Percentiles rank a stretch among this genome's conserved stretches.
These are phyloP conservation scores for Cryptococcus sp. DNA, from an alignment of 1,284 basidiomycete genomes.

Conservation along the genomic window DNA sequence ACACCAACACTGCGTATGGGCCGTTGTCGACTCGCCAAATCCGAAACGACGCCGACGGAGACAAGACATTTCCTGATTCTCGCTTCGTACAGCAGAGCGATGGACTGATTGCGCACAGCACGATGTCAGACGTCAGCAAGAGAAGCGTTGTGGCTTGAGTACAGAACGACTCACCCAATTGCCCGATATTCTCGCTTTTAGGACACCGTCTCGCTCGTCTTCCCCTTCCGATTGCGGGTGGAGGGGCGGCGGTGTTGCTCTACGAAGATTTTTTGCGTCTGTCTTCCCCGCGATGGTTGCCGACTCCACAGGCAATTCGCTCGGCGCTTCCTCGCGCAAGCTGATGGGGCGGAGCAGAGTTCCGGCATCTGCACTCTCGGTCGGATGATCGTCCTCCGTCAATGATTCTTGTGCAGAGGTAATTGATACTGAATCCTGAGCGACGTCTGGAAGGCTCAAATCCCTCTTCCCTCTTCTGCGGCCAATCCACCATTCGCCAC, in stretches of 20 bases:
- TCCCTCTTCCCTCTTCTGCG: constrained; percentile 44
- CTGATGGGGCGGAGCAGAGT: too few relatives aligned
- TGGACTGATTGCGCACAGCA: constrained; percentile 59
- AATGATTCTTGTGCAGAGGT: too few relatives aligned
- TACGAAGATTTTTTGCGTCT: too few relatives aligned
- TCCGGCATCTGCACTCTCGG: too few relatives aligned
- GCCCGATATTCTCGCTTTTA: constrained; percentile 86
- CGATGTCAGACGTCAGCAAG: background rate
- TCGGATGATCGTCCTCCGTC: too few relatives aligned
- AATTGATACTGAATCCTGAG: too few relatives aligned
- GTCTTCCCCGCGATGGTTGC: too few relatives aligned
- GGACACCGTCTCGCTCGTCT: constrained; percentile 63
- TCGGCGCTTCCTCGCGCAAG: too few relatives aligned
- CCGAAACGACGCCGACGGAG: constrained; percentile 82
- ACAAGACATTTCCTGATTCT: constrained; percentile 86
- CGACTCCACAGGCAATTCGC: too few relatives aligned
- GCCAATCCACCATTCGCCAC: constrained; percentile 90
- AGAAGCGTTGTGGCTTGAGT: background rate
- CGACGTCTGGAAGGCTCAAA: background rate
- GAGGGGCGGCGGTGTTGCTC: too few relatives aligned
- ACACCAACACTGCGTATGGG: constrained; percentile 85
- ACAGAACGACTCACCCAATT: constrained; percentile 65
- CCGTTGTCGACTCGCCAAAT: constrained; percentile 76
- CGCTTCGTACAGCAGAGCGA: constrained; percentile 92
- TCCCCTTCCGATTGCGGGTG: constrained; percentile 4